phyloP scores from a whole-genome alignment of 148 eudicot species.

The Salicornia ramosissima region DNA sequence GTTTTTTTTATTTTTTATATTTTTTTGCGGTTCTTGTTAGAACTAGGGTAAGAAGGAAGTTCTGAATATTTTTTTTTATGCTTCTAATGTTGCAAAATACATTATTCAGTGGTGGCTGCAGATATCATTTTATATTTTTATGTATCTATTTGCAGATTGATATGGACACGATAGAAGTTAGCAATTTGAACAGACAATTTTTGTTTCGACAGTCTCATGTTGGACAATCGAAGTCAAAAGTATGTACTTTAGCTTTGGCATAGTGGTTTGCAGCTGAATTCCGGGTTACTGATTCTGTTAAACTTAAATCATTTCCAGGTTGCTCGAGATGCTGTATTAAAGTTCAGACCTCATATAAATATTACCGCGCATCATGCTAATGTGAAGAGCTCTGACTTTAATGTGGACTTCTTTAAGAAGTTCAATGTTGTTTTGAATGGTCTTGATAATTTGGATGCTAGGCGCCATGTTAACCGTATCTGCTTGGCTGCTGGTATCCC shows the following conservation, averaged over 20 bases:
- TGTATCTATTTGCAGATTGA: slow-evolving; percentile 66
- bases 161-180: slow-evolving; percentile 97
- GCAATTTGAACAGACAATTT: slow-evolving; percentile 92
- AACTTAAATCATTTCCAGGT: slow-evolving; percentile 41
- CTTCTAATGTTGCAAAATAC: not conserved
- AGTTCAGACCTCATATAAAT: slow-evolving; percentile 75
- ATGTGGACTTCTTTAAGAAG: slow-evolving; percentile 85
- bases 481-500: slow-evolving; percentile 92
- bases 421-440: slow-evolving; percentile 89
- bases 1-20: not conserved
- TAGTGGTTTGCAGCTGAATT: slow-evolving; percentile 5
- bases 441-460: slow-evolving; percentile 92
- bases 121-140: slow-evolving; percentile 1
- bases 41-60: not conserved
- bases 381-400: slow-evolving; percentile 78
- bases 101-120: not conserved
- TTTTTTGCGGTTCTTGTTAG: not conserved
- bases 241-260: slow-evolving; percentile 34
- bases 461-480: slow-evolving; percentile 94
- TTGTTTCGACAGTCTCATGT: slow-evolving; percentile 87
- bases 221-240: slow-evolving; percentile 94
- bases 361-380: slow-evolving; percentile 91
- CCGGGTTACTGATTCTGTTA: not conserved
- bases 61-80: not conserved
- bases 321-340: slow-evolving; percentile 91